A percentile compares a stretch with the other conserved stretches of the same genome.
phyloP scores from a whole-genome alignment of 768 basidiomycete genomes.

The Suillus bovinus region DNA sequence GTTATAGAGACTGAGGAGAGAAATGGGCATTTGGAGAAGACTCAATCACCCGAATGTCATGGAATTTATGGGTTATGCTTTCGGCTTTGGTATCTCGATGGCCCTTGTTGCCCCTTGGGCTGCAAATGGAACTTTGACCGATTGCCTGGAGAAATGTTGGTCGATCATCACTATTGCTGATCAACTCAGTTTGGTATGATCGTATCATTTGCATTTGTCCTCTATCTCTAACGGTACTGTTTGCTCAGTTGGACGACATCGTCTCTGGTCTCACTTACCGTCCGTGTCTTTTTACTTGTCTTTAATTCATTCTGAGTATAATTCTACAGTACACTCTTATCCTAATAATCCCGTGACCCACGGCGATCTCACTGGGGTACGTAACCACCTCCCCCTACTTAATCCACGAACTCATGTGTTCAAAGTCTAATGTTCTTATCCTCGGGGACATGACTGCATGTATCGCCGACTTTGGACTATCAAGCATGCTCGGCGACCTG shows the following conservation, averaged over 20 bases:
- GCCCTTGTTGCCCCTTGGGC: constrained; percentile 27
- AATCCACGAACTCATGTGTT: background rate
- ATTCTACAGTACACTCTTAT: constrained; percentile 11
- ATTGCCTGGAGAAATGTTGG: constrained; percentile 1
- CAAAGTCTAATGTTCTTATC: constrained; percentile 30
- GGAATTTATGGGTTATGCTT: constrained; percentile 22
- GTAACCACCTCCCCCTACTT: background rate
- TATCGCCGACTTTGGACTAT: constrained; percentile 46
- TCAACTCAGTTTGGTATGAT: background rate
- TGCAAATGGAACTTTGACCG: constrained; percentile 18
- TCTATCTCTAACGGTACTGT: background rate
- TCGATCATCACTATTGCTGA: background rate
- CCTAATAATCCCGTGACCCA: constrained; percentile 14
- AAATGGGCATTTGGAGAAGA: constrained; percentile 25
- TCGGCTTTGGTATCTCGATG: constrained; percentile 21
- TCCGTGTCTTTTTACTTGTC: background rate
- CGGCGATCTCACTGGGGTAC: constrained; percentile 28
- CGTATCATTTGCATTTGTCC: background rate
- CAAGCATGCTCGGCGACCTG: constrained; percentile 35
- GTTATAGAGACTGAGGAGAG: constrained; percentile 20
- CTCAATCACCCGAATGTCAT: constrained; percentile 23
- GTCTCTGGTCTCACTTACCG: constrained; percentile 12
- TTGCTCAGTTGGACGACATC: constrained; percentile 8
- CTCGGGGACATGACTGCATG: constrained; percentile 37
- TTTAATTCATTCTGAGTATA: background rate